Evolutionary conservation across 345 rosid genomes (phyloP), one percentile per base, ranked within the genome.

Genomic region (Physaria fendleri): DNA sequence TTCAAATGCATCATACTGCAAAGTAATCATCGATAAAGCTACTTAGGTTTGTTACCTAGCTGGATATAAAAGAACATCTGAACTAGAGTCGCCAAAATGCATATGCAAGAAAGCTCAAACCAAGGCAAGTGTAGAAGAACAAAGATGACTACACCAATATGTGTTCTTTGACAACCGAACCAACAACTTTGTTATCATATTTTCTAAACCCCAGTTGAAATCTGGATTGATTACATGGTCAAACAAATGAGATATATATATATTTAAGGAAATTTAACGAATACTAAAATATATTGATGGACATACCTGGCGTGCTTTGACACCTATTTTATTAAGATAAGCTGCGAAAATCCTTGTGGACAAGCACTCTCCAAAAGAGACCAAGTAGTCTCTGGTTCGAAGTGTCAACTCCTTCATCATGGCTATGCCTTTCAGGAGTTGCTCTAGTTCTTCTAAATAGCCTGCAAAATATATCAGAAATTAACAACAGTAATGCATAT

Each of bases 321-420:
- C 84, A 51, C 96, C 96, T 24, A 77, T 71, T 77, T 78, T 78
- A 64, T 78, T 87, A 74, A 93, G 75, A 71, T 90, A 87, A 41
- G 97, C 96, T 0, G 99, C 95, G 61, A 93, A 93, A 70, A 93
- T 78, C 78, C 99, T 87, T 0, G 99, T 93, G 37, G 96, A 89
- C 92, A 93, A 64, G 74, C 99, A 90, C 74, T 93, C 99, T 62
- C 99, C 99, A 76, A 93, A 93, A 25, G 99, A 93, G 78, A 90
- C 99, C 16, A 93, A 64, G 69, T 89, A 87, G 71, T 90, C 97
- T 74, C 58, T 82, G 5, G 96, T 85, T 23, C 96, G 79, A 56
- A 74, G 83, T 64, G 99, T 93, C 56, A 93, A 71, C 65, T 93
- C 99, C 73, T 85, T 93, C 97, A 90, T 83, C 96, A 87, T 82